Conservation (phyloP, 1,284 basidiomycete species). For the Neonothopanus nambi region DNA sequence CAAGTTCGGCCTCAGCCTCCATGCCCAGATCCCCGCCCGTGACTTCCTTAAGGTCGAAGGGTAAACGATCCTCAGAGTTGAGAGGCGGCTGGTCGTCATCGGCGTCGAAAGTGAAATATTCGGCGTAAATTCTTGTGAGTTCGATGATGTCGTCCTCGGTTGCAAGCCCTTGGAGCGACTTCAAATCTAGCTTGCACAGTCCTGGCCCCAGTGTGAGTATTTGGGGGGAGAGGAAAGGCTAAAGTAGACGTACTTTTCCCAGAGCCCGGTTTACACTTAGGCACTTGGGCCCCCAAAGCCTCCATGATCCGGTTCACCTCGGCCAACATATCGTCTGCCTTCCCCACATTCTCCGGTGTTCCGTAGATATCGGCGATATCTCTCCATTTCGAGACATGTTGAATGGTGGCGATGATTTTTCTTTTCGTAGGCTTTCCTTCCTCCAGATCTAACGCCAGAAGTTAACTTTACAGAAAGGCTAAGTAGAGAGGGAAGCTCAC, state of each 20-base stretch:
- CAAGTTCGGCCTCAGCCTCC: conserved; percentile 22
- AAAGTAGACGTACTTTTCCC: not conserved
- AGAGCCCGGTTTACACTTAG: too few relatives aligned
- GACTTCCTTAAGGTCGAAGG: conserved; percentile 16
- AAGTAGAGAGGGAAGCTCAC: conserved; percentile 16
- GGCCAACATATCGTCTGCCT: conserved; percentile 16
- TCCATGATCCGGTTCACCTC: conserved; percentile 20
- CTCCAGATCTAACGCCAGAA: conserved; percentile 17
- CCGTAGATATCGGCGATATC: conserved; percentile 13
- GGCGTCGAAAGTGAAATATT: not conserved
- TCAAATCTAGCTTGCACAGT: too few relatives aligned
- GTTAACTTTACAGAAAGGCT: not conserved
- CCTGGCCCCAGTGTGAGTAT: too few relatives aligned
- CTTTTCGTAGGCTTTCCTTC: conserved; percentile 17
- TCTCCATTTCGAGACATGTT: conserved; percentile 22
- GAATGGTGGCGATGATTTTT: conserved; percentile 16
- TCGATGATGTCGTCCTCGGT: not conserved
- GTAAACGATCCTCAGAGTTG: conserved; percentile 12
- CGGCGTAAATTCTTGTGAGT: not conserved
- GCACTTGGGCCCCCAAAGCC: conserved; percentile 15
- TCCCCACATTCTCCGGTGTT: conserved; percentile 8
- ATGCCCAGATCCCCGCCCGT: conserved; percentile 25
- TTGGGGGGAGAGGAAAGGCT: too few relatives aligned
- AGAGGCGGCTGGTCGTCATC: not conserved
- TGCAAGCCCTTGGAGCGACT: not conserved